phyloP scores from a whole-genome alignment of 2,329 filamentous ascomycete species.

The Plectosphaerella sp. region DNA sequence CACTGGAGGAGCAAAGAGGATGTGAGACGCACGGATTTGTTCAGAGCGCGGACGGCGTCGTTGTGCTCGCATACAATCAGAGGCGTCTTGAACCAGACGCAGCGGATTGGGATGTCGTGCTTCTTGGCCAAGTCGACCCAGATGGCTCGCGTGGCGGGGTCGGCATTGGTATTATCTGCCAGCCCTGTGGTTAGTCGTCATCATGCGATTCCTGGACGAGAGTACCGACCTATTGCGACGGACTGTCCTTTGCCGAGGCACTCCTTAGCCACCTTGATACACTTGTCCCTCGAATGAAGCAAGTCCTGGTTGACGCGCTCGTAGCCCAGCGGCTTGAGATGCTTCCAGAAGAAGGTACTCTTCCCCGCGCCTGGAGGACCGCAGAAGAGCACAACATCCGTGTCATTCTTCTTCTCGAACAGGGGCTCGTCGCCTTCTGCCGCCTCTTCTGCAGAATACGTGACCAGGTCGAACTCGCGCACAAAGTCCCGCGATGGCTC shows the following conservation, averaged over 20 bases:
- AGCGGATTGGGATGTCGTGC: slow-evolving; percentile 70
- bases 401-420: slow-evolving; percentile 56
- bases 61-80: slow-evolving; percentile 77
- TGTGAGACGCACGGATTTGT: slow-evolving; percentile 28
- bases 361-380: slow-evolving; percentile 89
- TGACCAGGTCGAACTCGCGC: slow-evolving; percentile 66
- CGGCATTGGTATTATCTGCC: slow-evolving; percentile 92
- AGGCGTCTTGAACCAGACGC: slow-evolving; percentile 76
- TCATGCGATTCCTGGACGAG: neutral
- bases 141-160: slow-evolving; percentile 67
- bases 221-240: slow-evolving; percentile 68
- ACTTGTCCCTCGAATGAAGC: slow-evolving; percentile 69
- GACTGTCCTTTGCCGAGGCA: slow-evolving; percentile 60
- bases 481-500: slow-evolving; percentile 61
- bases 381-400: slow-evolving; percentile 80
- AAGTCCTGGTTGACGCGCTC: slow-evolving; percentile 86
- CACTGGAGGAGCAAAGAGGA: neutral
- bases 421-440: neutral
- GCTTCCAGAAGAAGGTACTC: slow-evolving; percentile 80
- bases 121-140: slow-evolving; percentile 75
- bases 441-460: slow-evolving; percentile 34
- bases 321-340: slow-evolving; percentile 75
- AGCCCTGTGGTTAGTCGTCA: neutral
- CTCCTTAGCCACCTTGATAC: slow-evolving; percentile 67
- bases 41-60: slow-evolving; percentile 73